Percentiles rank a stretch among this genome's conserved stretches.
Evolutionary conservation across 768 basidiomycete genomes (phyloP).

Genomic region (Lactarius akahatsu): DNA sequence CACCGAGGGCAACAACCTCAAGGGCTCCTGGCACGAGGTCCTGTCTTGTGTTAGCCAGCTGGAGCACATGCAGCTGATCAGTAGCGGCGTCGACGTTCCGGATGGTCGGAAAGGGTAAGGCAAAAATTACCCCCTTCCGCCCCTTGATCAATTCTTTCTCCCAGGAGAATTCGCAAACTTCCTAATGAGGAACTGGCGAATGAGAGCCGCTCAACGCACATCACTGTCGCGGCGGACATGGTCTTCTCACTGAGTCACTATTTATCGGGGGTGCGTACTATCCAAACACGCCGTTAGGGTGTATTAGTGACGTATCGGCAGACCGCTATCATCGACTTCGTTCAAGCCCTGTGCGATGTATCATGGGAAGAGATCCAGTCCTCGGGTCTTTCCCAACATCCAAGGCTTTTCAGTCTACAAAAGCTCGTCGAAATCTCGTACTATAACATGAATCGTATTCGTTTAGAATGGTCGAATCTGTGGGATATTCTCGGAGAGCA

Average conservation of each 20-base stretch:
- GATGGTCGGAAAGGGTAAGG: constrained; percentile 84
- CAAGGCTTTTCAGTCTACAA: constrained; percentile 93
- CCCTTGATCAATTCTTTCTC: constrained; percentile 24
- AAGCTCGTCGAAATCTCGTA: constrained; percentile 99
- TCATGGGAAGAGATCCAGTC: constrained; percentile 99
- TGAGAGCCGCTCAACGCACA: constrained; percentile 95
- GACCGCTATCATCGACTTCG: constrained; percentile 98
- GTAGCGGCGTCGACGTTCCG: constrained; percentile 81
- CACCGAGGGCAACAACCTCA: constrained; percentile 94
- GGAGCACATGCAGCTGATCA: constrained; percentile 97
- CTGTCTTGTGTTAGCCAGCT: constrained; percentile 96
- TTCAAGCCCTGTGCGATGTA: constrained; percentile 91
- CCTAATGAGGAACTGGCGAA: constrained; percentile 93
- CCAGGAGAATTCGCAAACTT: constrained; percentile 52
- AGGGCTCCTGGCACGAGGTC: constrained; percentile 95
- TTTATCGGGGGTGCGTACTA: constrained; percentile 80
- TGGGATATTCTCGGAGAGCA: constrained; percentile 99
- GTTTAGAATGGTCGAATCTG: constrained; percentile 95
- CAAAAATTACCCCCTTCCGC: neutral
- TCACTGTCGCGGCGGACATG: constrained; percentile 99
- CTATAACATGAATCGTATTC: constrained; percentile 98
- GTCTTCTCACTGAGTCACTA: constrained; percentile 96
- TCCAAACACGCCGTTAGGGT: neutral
- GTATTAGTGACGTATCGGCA: constrained; percentile 36
- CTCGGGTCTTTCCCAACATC: constrained; percentile 90